These are phyloP conservation scores for Forsythia viridissima DNA, from an alignment of 257 asterid species.

Conservation along the genomic window DNA sequence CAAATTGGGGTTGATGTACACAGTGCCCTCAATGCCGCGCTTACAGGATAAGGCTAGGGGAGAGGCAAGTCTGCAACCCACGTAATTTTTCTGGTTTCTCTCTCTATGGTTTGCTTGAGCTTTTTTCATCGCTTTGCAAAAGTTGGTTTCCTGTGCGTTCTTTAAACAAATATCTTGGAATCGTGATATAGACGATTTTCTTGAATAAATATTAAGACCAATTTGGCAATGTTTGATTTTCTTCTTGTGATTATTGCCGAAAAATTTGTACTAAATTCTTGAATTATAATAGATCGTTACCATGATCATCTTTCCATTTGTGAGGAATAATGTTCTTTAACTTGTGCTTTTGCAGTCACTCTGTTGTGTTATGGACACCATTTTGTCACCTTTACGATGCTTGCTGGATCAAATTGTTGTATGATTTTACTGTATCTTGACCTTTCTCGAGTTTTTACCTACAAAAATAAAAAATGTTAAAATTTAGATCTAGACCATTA, in stretches of 20 bases:
- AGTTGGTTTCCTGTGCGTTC: not conserved
- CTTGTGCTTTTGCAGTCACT: too few relatives aligned
- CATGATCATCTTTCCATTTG: not conserved
- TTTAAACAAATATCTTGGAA: not conserved
- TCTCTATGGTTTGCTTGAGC: not conserved
- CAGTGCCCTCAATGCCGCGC: slow-evolving; percentile 83
- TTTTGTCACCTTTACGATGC: not conserved
- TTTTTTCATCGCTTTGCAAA: not conserved
- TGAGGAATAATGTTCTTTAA: not conserved
- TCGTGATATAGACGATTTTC: slow-evolving; percentile 10
- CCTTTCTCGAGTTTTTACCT: not conserved
- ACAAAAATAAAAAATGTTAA: too few relatives aligned
- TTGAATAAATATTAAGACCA: slow-evolving; percentile 10
- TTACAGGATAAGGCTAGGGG: slow-evolving; percentile 47
- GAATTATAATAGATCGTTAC: not conserved
- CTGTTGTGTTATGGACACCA: too few relatives aligned
- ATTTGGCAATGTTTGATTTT: not conserved
- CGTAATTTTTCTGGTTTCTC: not conserved
- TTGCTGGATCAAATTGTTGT: not conserved
- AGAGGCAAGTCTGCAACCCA: not conserved
- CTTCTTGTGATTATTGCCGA: not conserved
- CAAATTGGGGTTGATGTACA: slow-evolving; percentile 86
- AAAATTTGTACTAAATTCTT: not conserved
- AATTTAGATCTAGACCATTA: too few relatives aligned
- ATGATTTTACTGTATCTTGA: not conserved